Base-by-base conservation (phyloP, 768 basidiomycete genomes). In the Boletus rubroflammeus region DNA sequence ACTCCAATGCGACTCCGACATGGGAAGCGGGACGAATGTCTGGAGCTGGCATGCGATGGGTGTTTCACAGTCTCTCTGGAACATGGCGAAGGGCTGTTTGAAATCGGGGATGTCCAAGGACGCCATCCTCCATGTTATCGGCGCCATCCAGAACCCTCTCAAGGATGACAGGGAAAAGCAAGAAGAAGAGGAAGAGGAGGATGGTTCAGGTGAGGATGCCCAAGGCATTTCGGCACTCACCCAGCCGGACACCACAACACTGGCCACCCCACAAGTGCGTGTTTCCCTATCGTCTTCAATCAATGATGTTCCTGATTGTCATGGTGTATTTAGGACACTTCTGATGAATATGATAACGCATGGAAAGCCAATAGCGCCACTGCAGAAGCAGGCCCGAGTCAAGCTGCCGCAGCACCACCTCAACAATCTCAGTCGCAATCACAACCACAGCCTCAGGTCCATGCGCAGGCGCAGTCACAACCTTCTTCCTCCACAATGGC, bases 1-100 rank as follows among this genome's bases (percentile, higher is more conserved):
- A 1, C 65, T 87, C 41, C 78, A 81, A 44, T 78, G 78, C 10
- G 81, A 81, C 50, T 70, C 76, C 0, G 82, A 88, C 58, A 74
- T 81, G 15, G 86, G 85, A 0, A 77, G 75, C 39, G 83, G 80
- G 1, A 56, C 77, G 2, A 78, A 81, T 51, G 77, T 86, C 10
- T 91, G 88, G 88, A 86, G 82, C 64, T 91, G 88, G 88, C 81
- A 82, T 53, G 82, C 84, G 1, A 74, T 85, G 64, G 89, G 89
- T 4, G 86, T 90, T 17, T 86, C 85, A 6, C 75, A 76, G 50
- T 75, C 81, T 21, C 69, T 91, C 45, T 90, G 88, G 88, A 86
- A 88, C 63, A 76, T 90, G 70, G 86, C 87, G 5, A 73, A 78
- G 41, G 84, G 81, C 0, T 78, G 76, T 36, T 63, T 91, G 62